These are phyloP conservation scores for Lactarius tabidus DNA, from an alignment of 768 basidiomycete genomes.

Conservation along the genomic window DNA sequence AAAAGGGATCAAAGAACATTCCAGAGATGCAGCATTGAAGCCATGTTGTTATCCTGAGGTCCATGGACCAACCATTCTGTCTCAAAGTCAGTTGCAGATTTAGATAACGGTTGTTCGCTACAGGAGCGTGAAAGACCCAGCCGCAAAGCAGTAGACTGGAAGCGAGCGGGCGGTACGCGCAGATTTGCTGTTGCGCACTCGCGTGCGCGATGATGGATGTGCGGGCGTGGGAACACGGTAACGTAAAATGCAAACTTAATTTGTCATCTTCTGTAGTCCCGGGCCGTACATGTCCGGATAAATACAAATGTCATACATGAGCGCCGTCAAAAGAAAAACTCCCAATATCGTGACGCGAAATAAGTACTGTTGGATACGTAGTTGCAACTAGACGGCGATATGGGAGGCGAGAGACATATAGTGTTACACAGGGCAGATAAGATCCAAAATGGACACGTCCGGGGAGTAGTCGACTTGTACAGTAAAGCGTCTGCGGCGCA, in stretches of 20 bases:
- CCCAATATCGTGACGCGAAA: slow-evolving; percentile 16
- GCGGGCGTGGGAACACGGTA: not conserved
- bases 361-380: slow-evolving; percentile 16
- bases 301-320: slow-evolving; percentile 14
- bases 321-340: not conserved
- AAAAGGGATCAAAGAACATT: not conserved
- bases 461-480: slow-evolving; percentile 18
- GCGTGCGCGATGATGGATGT: too few relatives aligned
- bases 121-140: slow-evolving; percentile 1
- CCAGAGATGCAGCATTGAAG: not conserved
- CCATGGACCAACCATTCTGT: not conserved
- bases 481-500: slow-evolving; percentile 11
- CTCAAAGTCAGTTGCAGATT: not conserved
- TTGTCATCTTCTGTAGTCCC: not conserved
- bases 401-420: not conserved
- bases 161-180: not conserved
- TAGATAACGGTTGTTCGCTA: slow-evolving; percentile 9
- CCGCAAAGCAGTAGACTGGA: not conserved
- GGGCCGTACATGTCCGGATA: not conserved
- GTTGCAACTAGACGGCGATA: slow-evolving; percentile 12
- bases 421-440: slow-evolving; percentile 14
- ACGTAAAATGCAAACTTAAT: not conserved
- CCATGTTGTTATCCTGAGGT: not conserved
- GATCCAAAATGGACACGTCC: not conserved
- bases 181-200: not conserved